Base-by-base conservation (phyloP, 163 green algal species). In the Prototheca wickerhamii region DNA sequence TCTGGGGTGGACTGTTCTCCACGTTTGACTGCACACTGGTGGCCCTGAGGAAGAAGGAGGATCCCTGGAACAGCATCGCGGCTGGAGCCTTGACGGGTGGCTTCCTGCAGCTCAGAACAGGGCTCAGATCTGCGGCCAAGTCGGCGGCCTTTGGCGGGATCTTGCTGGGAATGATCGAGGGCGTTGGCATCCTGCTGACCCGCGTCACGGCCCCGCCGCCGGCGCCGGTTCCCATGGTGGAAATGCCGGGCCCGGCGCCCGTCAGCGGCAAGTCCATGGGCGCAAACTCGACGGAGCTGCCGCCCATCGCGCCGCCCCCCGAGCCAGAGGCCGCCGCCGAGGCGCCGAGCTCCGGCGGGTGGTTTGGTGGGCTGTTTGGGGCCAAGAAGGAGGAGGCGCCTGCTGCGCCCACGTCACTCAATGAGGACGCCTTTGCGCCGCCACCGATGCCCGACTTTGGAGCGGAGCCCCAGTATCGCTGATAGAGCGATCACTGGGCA, bases 11-110 rank as follows among this genome's bases (percentile, higher is more conserved):
- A n/a, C 82, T 96, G 3, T 99, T 99, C 74, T 92, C 86, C 10
- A 86, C 89, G 2, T 98, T 98, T 82, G 93, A 98, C 73, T 99
- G 94, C 79, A 92, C 88, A 1, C 73, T 96, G 6, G 83, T 96
- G 26, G 84, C 81, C 30, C 32, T 93, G 25, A 67, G 87, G 46
- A 78, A 81, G 63, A 90, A 87, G 70, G 91, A 99, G 74, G 94
- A 99, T 69, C 94, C 93, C 3, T 98, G 91, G 91, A 99, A 99
- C 75, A 87, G 85, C 31, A 98, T 99, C 62, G 82, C 82, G 25
- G 85, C 92, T 37, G 94, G 93, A 4, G 89, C 90, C 0, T 61
- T 94, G 2, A 98, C 94, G 2, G 71, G 71, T 61, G 93, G 92
- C 35, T 90, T 97, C 65, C 75, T 99, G 65, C 87, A 96, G 75